Percentiles rank a stretch among this genome's conserved stretches.
These are phyloP conservation scores for Nasturtium officinale DNA, from an alignment of 345 rosid species.

Conservation along the genomic window DNA sequence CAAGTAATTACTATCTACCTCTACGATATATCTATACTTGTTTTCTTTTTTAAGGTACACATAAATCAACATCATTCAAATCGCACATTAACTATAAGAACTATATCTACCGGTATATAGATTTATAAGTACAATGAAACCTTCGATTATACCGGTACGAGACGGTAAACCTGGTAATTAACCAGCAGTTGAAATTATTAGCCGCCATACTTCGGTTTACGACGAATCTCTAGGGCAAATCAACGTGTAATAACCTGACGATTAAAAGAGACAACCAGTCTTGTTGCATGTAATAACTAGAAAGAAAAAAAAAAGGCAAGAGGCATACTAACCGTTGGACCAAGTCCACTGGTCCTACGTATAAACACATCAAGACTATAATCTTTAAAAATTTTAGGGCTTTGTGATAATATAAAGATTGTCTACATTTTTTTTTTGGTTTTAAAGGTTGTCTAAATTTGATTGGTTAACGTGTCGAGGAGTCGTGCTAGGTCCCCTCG, in stretches of 20 bases:
- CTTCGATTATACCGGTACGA: slow-evolving; percentile 27
- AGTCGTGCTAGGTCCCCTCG: slow-evolving; percentile 17
- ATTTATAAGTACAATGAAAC: slow-evolving; percentile 20
- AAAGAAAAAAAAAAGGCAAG: slow-evolving; percentile 1
- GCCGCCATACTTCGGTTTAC: slow-evolving; percentile 27
- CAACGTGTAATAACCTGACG: slow-evolving; percentile 28
- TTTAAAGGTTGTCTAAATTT: slow-evolving; percentile 28
- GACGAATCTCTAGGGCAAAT: slow-evolving; percentile 18
- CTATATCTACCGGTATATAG: slow-evolving; percentile 32
- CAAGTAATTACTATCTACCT: not conserved
- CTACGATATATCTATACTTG: not conserved
- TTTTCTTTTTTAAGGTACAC: not conserved
- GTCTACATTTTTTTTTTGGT: slow-evolving; percentile 30
- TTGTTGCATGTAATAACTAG: slow-evolving; percentile 13
- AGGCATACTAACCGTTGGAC: slow-evolving; percentile 38
- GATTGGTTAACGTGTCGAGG: slow-evolving; percentile 38
- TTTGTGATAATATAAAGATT: slow-evolving; percentile 9
- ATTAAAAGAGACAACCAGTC: slow-evolving; percentile 26
- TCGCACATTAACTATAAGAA: not conserved
- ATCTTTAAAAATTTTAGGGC: not conserved
- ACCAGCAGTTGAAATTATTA: slow-evolving; percentile 34
- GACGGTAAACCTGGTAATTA: slow-evolving; percentile 28
- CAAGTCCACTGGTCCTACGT: slow-evolving; percentile 33
- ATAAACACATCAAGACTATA: not conserved
- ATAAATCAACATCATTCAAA: slow-evolving; percentile 37